phyloP scores from a whole-genome alignment of 805 yeast genomes.

The Wickerhamomyces chaumierensis region DNA sequence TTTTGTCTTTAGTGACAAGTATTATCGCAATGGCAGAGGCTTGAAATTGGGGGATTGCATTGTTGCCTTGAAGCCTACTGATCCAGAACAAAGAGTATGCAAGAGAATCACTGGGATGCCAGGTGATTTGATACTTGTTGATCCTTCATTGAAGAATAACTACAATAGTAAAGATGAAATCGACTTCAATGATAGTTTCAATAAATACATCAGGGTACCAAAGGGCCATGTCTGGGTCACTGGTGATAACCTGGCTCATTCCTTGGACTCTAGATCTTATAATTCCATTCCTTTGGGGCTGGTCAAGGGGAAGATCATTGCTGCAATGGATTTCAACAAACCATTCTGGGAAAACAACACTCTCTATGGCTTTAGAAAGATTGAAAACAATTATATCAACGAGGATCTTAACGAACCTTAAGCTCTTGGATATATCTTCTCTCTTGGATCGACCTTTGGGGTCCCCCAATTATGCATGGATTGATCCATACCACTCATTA shows the following conservation, averaged over 20 bases:
- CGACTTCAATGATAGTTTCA: constrained; percentile 16
- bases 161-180: constrained; percentile 6
- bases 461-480: constrained; percentile 21
- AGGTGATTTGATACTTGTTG: constrained; percentile 74
- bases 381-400: constrained; percentile 37
- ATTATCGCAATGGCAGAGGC: constrained; percentile 50
- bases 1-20: constrained; percentile 67
- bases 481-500: constrained; percentile 33
- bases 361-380: constrained; percentile 44
- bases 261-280: constrained; percentile 83
- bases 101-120: constrained; percentile 95
- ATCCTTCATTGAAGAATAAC: constrained; percentile 47
- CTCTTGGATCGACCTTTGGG: no score
- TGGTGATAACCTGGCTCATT: constrained; percentile 84
- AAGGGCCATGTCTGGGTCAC: constrained; percentile 96
- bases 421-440: neutral
- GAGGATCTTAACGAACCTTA: constrained; percentile 13
- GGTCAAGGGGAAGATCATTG: constrained; percentile 77
- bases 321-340: constrained; percentile 48
- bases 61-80: constrained; percentile 84
- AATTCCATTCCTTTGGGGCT: constrained; percentile 85
- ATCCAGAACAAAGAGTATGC: constrained; percentile 76
- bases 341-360: constrained; percentile 27
- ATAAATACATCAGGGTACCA: constrained; percentile 65
- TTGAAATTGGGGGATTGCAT: constrained; percentile 75